A percentile compares a stretch with the other conserved stretches of the same genome.
phyloP scores from a whole-genome alignment of 1,139 yeast genomes.

The Torulaspora pretoriensis region DNA sequence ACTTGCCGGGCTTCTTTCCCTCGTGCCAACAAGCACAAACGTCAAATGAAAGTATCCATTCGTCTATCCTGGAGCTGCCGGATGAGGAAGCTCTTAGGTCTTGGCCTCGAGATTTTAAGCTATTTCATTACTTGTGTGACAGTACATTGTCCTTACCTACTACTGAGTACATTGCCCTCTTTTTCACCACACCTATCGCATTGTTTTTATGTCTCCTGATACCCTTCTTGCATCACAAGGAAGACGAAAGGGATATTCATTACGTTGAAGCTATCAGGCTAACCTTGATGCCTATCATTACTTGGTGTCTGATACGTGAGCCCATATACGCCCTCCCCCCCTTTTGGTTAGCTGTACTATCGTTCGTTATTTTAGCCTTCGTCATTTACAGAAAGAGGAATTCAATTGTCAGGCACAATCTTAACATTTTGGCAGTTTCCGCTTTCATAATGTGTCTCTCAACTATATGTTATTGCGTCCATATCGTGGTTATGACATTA shows the following conservation, averaged over 20 bases:
- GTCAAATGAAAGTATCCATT: not conserved
- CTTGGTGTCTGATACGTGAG: constrained; percentile 7
- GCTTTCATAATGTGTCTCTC: constrained; percentile 69
- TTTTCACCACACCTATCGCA: constrained; percentile 23
- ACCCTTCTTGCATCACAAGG: constrained; percentile 14
- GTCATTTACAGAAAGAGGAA: constrained; percentile 7
- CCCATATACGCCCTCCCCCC: constrained; percentile 2
- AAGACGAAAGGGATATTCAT: constrained; percentile 8
- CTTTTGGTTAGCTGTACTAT: constrained; percentile 9
- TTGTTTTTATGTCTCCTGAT: constrained; percentile 15
- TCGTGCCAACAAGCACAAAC: not conserved
- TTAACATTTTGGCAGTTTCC: constrained; percentile 42
- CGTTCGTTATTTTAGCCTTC: constrained; percentile 7
- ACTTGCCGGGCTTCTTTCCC: constrained; percentile 13
- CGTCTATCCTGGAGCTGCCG: not conserved
- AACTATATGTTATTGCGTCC: constrained; percentile 75
- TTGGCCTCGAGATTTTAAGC: constrained; percentile 10
- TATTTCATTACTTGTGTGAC: constrained; percentile 10
- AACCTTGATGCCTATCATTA: constrained; percentile 8
- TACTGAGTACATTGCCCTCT: constrained; percentile 17
- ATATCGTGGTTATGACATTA: constrained; percentile 66
- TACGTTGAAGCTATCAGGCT: constrained; percentile 9
- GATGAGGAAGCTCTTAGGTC: constrained; percentile 3
- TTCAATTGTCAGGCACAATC: constrained; percentile 14
- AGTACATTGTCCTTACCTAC: constrained; percentile 10